These are phyloP conservation scores for Trichoderma oligosporum DNA, from an alignment of 2,329 filamentous ascomycete species.

Conservation along the genomic window DNA sequence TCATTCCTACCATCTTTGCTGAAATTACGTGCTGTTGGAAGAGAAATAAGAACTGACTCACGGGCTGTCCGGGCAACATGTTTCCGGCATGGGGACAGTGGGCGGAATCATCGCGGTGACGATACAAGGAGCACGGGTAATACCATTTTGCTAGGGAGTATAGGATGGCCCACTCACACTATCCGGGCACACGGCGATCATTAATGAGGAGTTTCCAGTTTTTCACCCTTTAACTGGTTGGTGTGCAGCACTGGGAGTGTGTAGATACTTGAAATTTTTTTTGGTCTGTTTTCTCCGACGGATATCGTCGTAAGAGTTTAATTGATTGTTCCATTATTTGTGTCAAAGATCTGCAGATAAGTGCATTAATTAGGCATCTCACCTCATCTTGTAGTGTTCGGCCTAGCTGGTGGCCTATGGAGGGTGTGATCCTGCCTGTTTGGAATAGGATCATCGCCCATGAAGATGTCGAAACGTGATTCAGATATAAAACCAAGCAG, in stretches of 20 bases:
- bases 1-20: not conserved
- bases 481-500: not conserved
- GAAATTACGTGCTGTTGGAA: not conserved
- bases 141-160: not conserved
- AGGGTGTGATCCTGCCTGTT: constrained; percentile 6
- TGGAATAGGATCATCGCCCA: not conserved
- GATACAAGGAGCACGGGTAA: not conserved
- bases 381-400: not conserved
- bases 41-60: not conserved
- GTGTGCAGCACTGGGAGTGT: not conserved
- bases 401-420: not conserved
- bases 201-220: not conserved
- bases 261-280: not conserved
- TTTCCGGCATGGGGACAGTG: not conserved
- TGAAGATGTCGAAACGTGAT: not conserved
- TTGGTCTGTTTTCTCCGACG: not conserved
- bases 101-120: not conserved
- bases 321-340: constrained; percentile 5
- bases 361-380: constrained; percentile 7
- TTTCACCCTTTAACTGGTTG: not conserved
- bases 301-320: not conserved
- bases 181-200: not conserved
- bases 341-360: not conserved
- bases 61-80: not conserved
- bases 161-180: not conserved